Evolutionary conservation across 495 filamentous ascomycete genomes (phyloP).

Genomic region (Astrothelium macrocarpum): DNA sequence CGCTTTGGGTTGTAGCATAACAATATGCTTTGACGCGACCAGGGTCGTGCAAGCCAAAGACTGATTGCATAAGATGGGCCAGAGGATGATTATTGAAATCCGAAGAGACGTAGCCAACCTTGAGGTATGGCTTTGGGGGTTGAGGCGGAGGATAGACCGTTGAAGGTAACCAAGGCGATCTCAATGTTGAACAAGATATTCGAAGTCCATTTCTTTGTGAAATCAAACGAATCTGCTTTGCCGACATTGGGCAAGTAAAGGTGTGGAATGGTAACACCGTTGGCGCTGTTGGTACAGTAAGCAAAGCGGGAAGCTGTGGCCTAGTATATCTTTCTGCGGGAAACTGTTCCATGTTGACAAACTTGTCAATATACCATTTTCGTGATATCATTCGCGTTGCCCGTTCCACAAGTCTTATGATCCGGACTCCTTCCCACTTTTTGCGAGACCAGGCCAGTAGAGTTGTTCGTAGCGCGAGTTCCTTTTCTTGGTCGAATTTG

Average conservation of each 20-base stretch:
- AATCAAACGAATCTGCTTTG: conserved; percentile 88
- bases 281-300: conserved; percentile 80
- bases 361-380: conserved; percentile 81
- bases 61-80: conserved; percentile 96
- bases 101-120: conserved; percentile 91
- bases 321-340: conserved; percentile 55
- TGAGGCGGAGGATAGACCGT: conserved; percentile 74
- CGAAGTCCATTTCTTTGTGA: conserved; percentile 90
- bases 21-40: conserved; percentile 73
- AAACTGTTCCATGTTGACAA: conserved; percentile 52
- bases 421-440: conserved; percentile 78
- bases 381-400: conserved; percentile 66
- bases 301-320: conserved; percentile 61
- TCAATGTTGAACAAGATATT: conserved; percentile 81
- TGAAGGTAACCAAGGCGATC: conserved; percentile 72
- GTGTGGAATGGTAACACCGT: conserved; percentile 98
- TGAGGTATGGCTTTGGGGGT: conserved; percentile 73
- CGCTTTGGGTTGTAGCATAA: conserved; percentile 92
- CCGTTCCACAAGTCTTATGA: conserved; percentile 81
- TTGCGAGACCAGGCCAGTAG: conserved; percentile 63
- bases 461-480: conserved; percentile 33
- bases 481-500: conserved; percentile 33
- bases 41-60: conserved; percentile 83
- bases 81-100: conserved; percentile 99
- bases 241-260: conserved; percentile 88